Evolutionary conservation across 176 grass and related monocot genomes (phyloP).

Genomic region (Pontederia paniculata): DNA sequence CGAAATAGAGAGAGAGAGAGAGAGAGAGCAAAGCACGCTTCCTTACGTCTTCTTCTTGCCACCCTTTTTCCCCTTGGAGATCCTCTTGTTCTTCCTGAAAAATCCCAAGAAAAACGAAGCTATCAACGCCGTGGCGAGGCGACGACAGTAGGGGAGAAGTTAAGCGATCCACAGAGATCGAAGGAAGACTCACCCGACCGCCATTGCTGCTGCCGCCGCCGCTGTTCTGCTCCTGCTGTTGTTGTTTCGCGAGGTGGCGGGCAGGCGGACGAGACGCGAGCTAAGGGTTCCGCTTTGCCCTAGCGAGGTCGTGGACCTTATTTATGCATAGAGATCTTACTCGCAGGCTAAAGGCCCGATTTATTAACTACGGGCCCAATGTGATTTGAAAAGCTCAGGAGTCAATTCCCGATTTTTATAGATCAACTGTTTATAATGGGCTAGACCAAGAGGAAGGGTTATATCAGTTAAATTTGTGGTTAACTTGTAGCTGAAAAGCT

Average conservation of each 20-base stretch:
- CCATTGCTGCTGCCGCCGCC: neutral
- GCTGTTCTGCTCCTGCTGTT: neutral
- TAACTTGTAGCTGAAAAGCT: no score
- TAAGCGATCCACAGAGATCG: neutral
- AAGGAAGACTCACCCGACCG: slow-evolving; percentile 7
- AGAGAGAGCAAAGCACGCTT: neutral
- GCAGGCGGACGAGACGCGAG: neutral
- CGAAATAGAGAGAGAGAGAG: neutral
- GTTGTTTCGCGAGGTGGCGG: neutral
- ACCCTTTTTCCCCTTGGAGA: slow-evolving; percentile 85
- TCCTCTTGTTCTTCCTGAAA: slow-evolving; percentile 86
- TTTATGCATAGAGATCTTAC: no score
- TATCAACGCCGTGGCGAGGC: neutral
- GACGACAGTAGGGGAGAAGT: neutral
- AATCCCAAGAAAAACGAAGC: neutral
- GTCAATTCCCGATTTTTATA: no score
- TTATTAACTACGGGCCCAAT: no score
- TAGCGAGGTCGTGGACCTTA: no score
- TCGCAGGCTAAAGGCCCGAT: no score
- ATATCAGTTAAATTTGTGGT: no score
- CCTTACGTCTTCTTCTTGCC: slow-evolving; percentile 82
- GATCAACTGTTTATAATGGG: no score
- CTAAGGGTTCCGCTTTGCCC: no score
- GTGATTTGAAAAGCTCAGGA: no score
- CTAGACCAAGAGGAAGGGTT: no score